These are phyloP conservation scores for Ustilago xerochloae DNA, from an alignment of 1,284 basidiomycete species.

Conservation along the genomic window DNA sequence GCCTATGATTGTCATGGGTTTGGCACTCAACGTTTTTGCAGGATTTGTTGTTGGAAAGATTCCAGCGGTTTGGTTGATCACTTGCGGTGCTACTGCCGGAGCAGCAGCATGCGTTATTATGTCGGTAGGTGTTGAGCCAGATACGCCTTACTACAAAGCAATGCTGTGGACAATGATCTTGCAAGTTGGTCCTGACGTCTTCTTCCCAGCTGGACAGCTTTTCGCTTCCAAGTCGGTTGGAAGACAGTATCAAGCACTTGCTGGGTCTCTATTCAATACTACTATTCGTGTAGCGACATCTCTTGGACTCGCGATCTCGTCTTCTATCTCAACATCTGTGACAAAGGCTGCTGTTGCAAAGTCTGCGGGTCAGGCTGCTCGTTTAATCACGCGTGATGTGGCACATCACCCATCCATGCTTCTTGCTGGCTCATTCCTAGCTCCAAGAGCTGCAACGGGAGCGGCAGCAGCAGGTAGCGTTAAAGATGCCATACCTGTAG, in stretches of 20 bases:
- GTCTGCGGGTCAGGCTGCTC: conserved; percentile 1
- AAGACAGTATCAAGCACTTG: conserved; percentile 49
- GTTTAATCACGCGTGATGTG: conserved; percentile 10
- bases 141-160: conserved; percentile 79
- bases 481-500: background rate
- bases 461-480: background rate
- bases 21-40: conserved; percentile 62
- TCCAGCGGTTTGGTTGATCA: conserved; percentile 60
- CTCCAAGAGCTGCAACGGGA: conserved; percentile 12
- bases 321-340: conserved; percentile 53
- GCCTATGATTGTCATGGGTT: conserved; percentile 74
- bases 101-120: conserved; percentile 73
- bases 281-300: conserved; percentile 60
- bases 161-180: conserved; percentile 82
- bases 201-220: conserved; percentile 53
- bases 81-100: conserved; percentile 71
- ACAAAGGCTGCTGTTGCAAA: conserved; percentile 33
- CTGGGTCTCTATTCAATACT: conserved; percentile 62
- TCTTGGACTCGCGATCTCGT: conserved; percentile 56
- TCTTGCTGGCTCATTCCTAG: conserved; percentile 6
- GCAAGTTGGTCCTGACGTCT: conserved; percentile 53
- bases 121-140: conserved; percentile 77
- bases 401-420: conserved; percentile 24
- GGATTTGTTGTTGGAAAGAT: conserved; percentile 55
- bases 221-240: conserved; percentile 53